phyloP scores from a whole-genome alignment of 169 alveolate species.

The Cryptosporidium ryanae region DNA sequence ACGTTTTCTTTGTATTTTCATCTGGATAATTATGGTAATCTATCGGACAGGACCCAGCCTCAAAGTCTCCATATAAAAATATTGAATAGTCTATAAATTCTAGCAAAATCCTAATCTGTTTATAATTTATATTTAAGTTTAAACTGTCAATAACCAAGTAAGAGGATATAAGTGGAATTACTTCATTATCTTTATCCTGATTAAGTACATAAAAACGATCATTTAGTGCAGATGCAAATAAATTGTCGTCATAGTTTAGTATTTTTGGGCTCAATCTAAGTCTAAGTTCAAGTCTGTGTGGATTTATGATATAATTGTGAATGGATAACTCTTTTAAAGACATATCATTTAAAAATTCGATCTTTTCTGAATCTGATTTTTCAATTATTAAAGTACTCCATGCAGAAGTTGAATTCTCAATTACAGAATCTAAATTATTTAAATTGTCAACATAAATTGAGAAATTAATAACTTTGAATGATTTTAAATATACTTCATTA shows the following conservation, averaged over 20 bases:
- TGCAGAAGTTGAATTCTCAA: background rate
- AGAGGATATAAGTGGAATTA: constrained; percentile 48
- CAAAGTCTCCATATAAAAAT: constrained; percentile 62
- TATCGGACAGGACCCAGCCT: constrained; percentile 56
- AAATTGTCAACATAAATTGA: constrained; percentile 43
- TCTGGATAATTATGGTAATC: constrained; percentile 50
- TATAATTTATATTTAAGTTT: constrained; percentile 12
- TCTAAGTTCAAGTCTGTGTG: constrained; percentile 61
- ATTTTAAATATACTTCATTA: constrained; percentile 42
- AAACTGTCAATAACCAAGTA: constrained; percentile 51
- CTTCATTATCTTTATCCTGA: constrained; percentile 35
- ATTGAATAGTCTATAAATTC: constrained; percentile 50
- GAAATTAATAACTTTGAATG: constrained; percentile 37
- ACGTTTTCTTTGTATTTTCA: background rate
- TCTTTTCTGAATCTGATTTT: background rate
- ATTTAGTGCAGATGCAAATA: constrained; percentile 56
- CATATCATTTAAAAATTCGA: background rate
- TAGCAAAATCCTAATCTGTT: constrained; percentile 12
- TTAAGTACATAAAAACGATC: constrained; percentile 36
- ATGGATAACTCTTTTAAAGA: constrained; percentile 4
- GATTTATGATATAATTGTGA: constrained; percentile 43
- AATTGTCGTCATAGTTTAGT: constrained; percentile 41
- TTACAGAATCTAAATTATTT: too few species aligned
- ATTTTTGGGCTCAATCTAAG: constrained; percentile 44
- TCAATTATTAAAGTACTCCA: constrained; percentile 2